A percentile compares a stretch with the other conserved stretches of the same genome.
These are phyloP conservation scores for Ophiostoma novo-ulmi DNA, from an alignment of 2,329 filamentous ascomycete species.

Conservation along the genomic window DNA sequence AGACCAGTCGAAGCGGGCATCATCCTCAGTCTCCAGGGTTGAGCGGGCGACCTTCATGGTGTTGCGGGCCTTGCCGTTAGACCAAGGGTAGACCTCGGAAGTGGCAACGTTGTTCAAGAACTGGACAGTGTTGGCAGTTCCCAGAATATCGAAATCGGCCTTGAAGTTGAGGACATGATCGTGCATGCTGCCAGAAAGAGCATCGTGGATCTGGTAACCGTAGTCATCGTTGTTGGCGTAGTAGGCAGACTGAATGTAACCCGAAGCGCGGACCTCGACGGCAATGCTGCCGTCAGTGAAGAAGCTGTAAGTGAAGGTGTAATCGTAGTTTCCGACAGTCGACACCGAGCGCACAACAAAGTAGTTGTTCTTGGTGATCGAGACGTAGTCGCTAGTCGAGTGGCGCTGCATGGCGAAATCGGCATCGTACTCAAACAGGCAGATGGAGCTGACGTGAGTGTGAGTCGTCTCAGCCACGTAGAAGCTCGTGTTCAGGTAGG, in stretches of 20 bases:
- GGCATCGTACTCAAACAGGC: conserved; percentile 50
- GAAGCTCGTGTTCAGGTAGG: conserved; percentile 46
- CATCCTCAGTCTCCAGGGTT: conserved; percentile 41
- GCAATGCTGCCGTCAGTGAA: conserved; percentile 48
- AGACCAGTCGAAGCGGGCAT: conserved; percentile 45
- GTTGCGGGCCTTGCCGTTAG: conserved; percentile 42
- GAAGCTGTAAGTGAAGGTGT: conserved; percentile 48
- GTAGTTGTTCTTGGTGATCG: conserved; percentile 44
- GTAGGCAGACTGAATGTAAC: conserved; percentile 50
- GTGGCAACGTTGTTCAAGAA: conserved; percentile 35
- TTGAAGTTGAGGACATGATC: conserved; percentile 54
- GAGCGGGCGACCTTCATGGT: conserved; percentile 48
- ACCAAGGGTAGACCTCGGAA: conserved; percentile 44
- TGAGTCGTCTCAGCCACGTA: conserved; percentile 42
- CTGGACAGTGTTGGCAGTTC: conserved; percentile 43
- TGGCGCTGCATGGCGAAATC: conserved; percentile 49
- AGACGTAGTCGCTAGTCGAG: conserved; percentile 38
- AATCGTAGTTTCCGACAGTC: conserved; percentile 53
- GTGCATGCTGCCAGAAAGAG: conserved; percentile 47
- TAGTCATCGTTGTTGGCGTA: conserved; percentile 44
- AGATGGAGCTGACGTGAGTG: conserved; percentile 48
- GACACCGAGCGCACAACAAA: conserved; percentile 45
- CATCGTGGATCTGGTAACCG: conserved; percentile 46
- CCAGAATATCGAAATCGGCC: conserved; percentile 49
- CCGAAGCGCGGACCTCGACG: conserved; percentile 48